phyloP scores from a whole-genome alignment of 345 rosid species.

The Triadica sebifera region DNA sequence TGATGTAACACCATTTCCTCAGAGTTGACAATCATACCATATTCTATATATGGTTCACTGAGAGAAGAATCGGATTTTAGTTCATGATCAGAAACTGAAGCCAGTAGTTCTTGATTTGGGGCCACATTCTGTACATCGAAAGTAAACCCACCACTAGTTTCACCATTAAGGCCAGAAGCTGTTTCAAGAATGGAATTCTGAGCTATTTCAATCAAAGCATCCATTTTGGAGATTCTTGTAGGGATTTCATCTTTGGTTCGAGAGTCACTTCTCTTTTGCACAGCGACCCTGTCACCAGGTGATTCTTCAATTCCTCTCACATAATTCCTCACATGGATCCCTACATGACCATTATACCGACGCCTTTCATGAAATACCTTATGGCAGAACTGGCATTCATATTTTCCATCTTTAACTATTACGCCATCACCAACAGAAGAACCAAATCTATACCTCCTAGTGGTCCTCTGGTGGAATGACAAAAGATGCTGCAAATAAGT shows the following conservation, averaged over 20 bases:
- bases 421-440: constrained; percentile 79
- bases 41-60: constrained; percentile 32
- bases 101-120: constrained; percentile 30
- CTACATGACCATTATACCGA: constrained; percentile 66
- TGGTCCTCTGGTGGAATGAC: constrained; percentile 61
- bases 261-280: constrained; percentile 35
- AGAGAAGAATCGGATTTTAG: constrained; percentile 37
- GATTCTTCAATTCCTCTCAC: constrained; percentile 61
- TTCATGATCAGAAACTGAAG: constrained; percentile 37
- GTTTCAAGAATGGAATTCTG: constrained; percentile 63
- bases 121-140: constrained; percentile 22
- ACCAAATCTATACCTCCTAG: constrained; percentile 61
- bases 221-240: constrained; percentile 65
- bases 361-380: constrained; percentile 72
- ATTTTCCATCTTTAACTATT: constrained; percentile 69
- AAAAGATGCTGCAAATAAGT: constrained; percentile 66
- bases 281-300: constrained; percentile 32
- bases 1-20: constrained; percentile 27
- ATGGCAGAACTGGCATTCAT: constrained; percentile 79
- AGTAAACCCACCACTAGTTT: constrained; percentile 23
- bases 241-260: constrained; percentile 39
- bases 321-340: constrained; percentile 68
- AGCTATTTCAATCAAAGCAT: constrained; percentile 81
- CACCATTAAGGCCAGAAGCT: constrained; percentile 29
- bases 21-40: constrained; percentile 23